Base-by-base conservation (phyloP, 805 yeast genomes). In the Candida coquimbonensis region DNA sequence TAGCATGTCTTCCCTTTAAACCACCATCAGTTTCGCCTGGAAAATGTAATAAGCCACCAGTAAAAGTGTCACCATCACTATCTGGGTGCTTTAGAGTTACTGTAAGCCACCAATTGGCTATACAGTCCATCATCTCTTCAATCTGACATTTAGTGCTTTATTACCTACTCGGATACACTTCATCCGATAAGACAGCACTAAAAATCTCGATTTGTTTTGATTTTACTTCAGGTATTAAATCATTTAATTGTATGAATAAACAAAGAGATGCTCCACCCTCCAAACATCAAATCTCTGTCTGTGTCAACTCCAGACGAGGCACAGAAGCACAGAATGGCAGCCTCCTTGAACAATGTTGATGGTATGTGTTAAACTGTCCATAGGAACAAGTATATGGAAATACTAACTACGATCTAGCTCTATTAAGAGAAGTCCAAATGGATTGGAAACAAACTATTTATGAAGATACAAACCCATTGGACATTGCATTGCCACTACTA, bases 401-500 rank as follows among this genome's bases (percentile, higher is more conserved):
- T 17, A 46, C 45, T 46, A 42, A 49, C 39, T 5, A 5, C 7
- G 12, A 16, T 24, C 14, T 31, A 51, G 54, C 54, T 3, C 34
- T 56, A 1, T 46, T 56, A 3, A 49, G 53, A 16, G 61, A 61
- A 31, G 70, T 74, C 6, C 65, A 68, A 16, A 51, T 66, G 5
- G 71, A 71, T 46, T 78, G 82, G 81, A 65, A 67, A 38, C 72
- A 75, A 43, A 63, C 80, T 8, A 63, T 74, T 7, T 66, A 68
- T 1, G 72, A 71, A 9, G 73, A 78, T 42, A 78, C 87, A 45
- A 89, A 88, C 59, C 95, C 96, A 1, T 72, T 93, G 39, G 96
- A 88, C 54, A 69, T 83, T 43, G 96, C 96, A 0, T 69, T 91
- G 36, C 80, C 90, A 1, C 69, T 93, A 47, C 68, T 89, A 56